These are phyloP conservation scores for Salix arbutifolia DNA, from an alignment of 345 rosid species.

Conservation along the genomic window DNA sequence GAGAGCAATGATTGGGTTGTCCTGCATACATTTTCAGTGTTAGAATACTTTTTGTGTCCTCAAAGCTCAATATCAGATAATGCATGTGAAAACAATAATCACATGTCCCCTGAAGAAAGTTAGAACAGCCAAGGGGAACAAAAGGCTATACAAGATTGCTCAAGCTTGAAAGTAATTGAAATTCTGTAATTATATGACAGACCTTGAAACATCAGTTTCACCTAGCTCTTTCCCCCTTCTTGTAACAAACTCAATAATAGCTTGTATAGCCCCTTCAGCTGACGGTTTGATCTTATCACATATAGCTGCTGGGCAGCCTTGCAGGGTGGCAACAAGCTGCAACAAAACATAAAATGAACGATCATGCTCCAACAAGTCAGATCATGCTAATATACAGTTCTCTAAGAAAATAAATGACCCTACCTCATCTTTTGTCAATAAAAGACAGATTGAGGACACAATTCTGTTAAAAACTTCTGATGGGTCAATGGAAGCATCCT, in stretches of 20 bases:
- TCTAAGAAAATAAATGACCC: constrained; percentile 12
- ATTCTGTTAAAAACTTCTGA: constrained; percentile 96
- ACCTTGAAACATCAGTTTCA: constrained; percentile 77
- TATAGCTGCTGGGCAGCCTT: constrained; percentile 68
- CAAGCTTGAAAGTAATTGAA: constrained; percentile 1
- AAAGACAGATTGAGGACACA: constrained; percentile 68
- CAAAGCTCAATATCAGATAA: background rate
- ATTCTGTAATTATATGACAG: background rate
- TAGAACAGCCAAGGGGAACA: background rate
- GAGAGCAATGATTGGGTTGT: constrained; percentile 85
- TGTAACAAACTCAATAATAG: constrained; percentile 79
- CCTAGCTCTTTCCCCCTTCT: constrained; percentile 76
- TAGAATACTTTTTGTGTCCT: background rate
- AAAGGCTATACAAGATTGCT: background rate
- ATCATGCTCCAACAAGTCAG: constrained; percentile 12
- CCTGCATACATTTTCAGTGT: constrained; percentile 38
- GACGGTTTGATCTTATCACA: constrained; percentile 85
- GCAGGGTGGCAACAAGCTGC: constrained; percentile 83
- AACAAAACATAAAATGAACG: constrained; percentile 32
- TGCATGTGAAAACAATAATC: background rate
- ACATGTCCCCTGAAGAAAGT: background rate
- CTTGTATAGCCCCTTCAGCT: constrained; percentile 94
- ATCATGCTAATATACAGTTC: constrained; percentile 4
- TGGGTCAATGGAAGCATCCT: constrained; percentile 99
- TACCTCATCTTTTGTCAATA: constrained; percentile 81